phyloP scores from a whole-genome alignment of 192 early-diverging fungal genomes.

The Neocallimastix lanati region DNA sequence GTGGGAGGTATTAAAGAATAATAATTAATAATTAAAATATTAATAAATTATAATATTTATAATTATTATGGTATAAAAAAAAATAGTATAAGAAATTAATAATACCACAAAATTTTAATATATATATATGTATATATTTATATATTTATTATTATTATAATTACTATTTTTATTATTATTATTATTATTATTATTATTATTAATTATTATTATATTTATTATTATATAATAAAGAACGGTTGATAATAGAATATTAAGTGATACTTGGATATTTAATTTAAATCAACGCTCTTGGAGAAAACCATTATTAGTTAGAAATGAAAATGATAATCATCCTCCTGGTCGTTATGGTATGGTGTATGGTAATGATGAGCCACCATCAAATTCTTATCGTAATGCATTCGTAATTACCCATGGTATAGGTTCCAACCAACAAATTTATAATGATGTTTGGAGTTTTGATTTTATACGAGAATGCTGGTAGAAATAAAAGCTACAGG shows the following conservation, averaged over 20 bases:
- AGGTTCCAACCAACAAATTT: background rate
- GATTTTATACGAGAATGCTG: background rate
- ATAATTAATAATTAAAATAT: background rate
- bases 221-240: background rate
- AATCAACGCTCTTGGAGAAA: background rate
- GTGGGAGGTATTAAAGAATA: background rate
- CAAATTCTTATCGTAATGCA: background rate
- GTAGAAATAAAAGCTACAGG: background rate
- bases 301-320: background rate
- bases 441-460: background rate
- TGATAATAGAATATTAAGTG: background rate
- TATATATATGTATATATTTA: too few species aligned
- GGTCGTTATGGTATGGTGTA: background rate
- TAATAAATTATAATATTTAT: too few species aligned
- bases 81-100: too few species aligned
- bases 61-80: too few species aligned
- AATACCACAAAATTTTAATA: too few species aligned
- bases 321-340: background rate
- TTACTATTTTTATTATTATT: too few species aligned
- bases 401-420: background rate
- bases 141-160: too few species aligned
- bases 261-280: background rate
- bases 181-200: too few species aligned
- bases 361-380: background rate
- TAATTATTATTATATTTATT: too few species aligned